These are phyloP conservation scores for Verticillium alfalfae DNA, from an alignment of 2,329 filamentous ascomycete genomes.

Conservation along the genomic window DNA sequence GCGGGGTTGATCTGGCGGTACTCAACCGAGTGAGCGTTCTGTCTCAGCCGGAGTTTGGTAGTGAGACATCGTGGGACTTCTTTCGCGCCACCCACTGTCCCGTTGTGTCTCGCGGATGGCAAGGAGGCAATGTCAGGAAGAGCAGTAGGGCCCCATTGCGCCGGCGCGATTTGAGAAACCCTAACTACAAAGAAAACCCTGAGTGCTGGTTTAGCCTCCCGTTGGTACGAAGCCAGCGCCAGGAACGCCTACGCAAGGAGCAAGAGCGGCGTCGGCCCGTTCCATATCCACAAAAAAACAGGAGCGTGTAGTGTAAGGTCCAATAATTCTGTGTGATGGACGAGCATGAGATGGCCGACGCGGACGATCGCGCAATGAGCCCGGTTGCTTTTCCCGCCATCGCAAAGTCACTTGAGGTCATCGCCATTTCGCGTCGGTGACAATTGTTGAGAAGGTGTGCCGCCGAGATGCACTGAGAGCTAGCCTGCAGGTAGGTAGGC, in stretches of 20 bases:
- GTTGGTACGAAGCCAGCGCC: constrained; percentile 1
- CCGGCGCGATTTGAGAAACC: not conserved
- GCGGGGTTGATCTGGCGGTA: not conserved
- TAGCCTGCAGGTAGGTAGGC: not conserved
- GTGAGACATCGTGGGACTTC: not conserved
- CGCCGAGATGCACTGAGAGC: not conserved
- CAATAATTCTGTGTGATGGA: not conserved
- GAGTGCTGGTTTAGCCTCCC: not conserved
- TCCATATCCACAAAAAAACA: not conserved
- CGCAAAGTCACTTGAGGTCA: too few relatives aligned
- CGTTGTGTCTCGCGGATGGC: not conserved
- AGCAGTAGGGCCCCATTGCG: not conserved
- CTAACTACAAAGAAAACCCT: not conserved
- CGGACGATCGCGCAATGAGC: not conserved
- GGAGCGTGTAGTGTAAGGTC: not conserved
- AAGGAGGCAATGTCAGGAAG: not conserved
- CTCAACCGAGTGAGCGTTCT: not conserved
- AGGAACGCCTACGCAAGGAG: not conserved
- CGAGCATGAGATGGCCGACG: not conserved
- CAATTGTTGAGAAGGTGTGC: too few relatives aligned
- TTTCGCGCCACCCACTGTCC: not conserved
- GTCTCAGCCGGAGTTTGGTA: not conserved
- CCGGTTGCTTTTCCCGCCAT: not conserved
- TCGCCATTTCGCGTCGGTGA: too few relatives aligned
- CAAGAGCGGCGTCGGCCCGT: not conserved